Evolutionary conservation across 495 filamentous ascomycete genomes (phyloP), one percentile per base, ranked within the genome.

Genomic region (Clavariopsis aquatica): DNA sequence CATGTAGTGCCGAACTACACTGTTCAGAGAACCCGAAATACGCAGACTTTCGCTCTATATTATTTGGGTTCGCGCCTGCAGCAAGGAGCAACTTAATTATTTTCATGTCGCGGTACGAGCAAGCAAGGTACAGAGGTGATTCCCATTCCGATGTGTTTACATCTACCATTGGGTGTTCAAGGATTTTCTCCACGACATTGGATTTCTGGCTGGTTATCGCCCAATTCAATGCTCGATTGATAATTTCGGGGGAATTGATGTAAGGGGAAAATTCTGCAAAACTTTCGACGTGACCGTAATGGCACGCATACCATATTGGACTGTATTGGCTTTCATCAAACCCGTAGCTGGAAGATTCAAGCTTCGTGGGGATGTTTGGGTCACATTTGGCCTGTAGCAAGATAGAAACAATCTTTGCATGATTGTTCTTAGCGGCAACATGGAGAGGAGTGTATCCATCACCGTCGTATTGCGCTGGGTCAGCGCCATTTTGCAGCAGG

Each of bases 401-500:
- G 23, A 60, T 46, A 38, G 49, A 66, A 22, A 74, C 66, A 17
- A 71, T 65, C 9, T 68, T 65, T 17, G 47, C 28, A 23, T 66
- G 69, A 19, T 72, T 71, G 1, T 59, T 27, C 15, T 15, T 55
- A 12, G 72, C 74, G 43, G 75, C 76, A 20, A 57, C 15, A 59
- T 78, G 74, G 24, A 78, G 47, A 6, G 74, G 72, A 43, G 68
- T 70, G 8, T 58, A 47, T 53, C 75, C 72, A 20, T 57, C 26
- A 6, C 12, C 5, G 13, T 65, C 65, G 22, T 70, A 47, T 28
- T 13, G 47, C 54, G 72, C 65, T 4, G 65, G 51, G 17, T 71
- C 55, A 15, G 70, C 71, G 1, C 72, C 73, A 55, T 59, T 51
- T 7, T 72, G 24, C 22, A 77, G 38, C 15, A 78, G 65, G 20